A percentile compares a stretch with the other conserved stretches of the same genome.
Evolutionary conservation across 164 flowering plant species (phyloP).

Genomic region (Vitis vinifera): DNA sequence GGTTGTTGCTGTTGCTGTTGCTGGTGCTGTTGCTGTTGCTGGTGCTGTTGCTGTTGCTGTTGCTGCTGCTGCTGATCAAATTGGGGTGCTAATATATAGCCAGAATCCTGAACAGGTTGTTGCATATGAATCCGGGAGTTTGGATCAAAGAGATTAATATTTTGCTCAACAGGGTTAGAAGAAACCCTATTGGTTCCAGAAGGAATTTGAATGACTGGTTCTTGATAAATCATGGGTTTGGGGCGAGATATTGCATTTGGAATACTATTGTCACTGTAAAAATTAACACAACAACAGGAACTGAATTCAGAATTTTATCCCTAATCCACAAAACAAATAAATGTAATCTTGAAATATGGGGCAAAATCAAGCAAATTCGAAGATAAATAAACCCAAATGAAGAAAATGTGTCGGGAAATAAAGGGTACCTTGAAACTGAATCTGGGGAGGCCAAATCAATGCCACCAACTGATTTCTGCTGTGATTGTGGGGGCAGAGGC

Average conservation of each 20-base stretch:
- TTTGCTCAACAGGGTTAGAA: constrained; percentile 44
- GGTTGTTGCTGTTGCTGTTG: constrained; percentile 16
- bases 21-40: constrained; percentile 23
- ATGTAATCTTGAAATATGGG: not conserved
- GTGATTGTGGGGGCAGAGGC: constrained; percentile 22
- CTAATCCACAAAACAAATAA: not conserved
- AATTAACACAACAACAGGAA: constrained; percentile 14
- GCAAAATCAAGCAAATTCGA: not conserved
- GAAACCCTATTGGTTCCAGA: constrained; percentile 37
- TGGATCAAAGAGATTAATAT: constrained; percentile 44
- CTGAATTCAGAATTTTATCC: constrained; percentile 17
- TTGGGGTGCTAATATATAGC: constrained; percentile 45
- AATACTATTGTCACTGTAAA: constrained; percentile 60
- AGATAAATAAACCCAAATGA: not conserved
- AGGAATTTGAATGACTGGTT: constrained; percentile 38
- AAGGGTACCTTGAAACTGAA: constrained; percentile 52
- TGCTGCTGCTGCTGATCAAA: constrained; percentile 30
- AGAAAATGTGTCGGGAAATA: not conserved
- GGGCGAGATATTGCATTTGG: constrained; percentile 42
- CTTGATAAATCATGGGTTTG: constrained; percentile 64
- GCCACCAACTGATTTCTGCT: constrained; percentile 40
- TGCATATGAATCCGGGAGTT: constrained; percentile 51
- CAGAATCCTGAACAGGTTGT: constrained; percentile 56
- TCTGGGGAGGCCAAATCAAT: constrained; percentile 42
- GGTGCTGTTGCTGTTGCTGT: not conserved